Base-by-base conservation (phyloP, 345 rosid species). In the Eucalyptus shirleyi region DNA sequence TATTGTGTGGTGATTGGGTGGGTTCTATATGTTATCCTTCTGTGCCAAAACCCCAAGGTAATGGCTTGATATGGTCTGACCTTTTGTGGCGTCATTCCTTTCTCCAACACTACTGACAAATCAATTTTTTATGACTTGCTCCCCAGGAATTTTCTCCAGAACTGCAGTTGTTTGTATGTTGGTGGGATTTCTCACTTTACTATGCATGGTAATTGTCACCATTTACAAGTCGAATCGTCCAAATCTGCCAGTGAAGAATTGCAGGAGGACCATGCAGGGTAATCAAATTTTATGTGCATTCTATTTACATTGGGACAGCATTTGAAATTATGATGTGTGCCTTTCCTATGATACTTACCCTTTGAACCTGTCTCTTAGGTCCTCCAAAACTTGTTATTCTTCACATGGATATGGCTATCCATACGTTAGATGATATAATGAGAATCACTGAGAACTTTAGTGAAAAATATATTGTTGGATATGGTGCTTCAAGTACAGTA, bases 361-460 rank as follows among this genome's bases (percentile, higher is more conserved):
- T 60, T 47, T 37, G 49, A 51, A 69, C 42, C 45, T 26, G 32
- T 50, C 69, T 80, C 81, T 37, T 93, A 97, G 99, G 94, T 69
- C 94, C 98, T 30, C 96, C 98, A 1, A 98, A 96, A 91, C 95
- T 98, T 32, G 99, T 98, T 50, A 93, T 98, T 93, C 98, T 98
- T 85, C 99, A 95, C 91, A 96, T 97, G 99, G 99, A 95, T 91
- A 92, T 98, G 98, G 99, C 99, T 11, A 93, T 98, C 88, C 98
- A 97, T 88, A 95, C 97, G 32, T 93, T 96, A 37, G 99, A 96
- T 88, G 99, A 98, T 85, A 94, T 98, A 51, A 95, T 98, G 98
- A 94, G 97, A 82, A 92, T 88, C 86, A 98, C 99, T 1, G 99
- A 98, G 94, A 95, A 98, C 87, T 91, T 98, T 40, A 95, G 88